Evolutionary conservation across 208 protist genomes (phyloP).

Genomic region (Trichomonas tenax): DNA sequence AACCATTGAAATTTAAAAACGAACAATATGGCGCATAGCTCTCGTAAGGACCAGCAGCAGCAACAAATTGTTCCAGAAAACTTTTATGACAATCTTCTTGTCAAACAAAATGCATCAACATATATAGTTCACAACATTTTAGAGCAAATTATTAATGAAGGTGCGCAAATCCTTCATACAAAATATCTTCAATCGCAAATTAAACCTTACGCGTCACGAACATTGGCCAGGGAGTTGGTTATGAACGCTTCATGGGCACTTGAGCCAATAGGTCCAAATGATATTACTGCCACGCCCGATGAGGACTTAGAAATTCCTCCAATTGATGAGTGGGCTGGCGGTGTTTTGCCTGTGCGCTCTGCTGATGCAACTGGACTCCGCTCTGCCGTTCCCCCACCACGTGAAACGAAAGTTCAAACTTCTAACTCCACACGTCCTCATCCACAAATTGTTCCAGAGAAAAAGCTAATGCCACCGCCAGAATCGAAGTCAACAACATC

Average conservation of each 20-base stretch:
- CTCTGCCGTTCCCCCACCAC: not conserved
- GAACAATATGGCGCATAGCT: not conserved
- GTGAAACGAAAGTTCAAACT: not conserved
- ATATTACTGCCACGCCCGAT: not conserved
- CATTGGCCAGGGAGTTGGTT: not conserved
- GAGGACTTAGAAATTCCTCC: not conserved
- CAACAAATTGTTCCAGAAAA: not conserved
- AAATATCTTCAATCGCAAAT: not conserved
- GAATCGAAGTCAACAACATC: not conserved
- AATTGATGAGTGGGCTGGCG: conserved; percentile 16
- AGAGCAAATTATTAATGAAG: not conserved
- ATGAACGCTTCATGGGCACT: not conserved
- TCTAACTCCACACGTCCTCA: not conserved
- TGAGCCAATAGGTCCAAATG: not conserved
- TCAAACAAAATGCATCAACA: not conserved
- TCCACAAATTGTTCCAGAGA: not conserved
- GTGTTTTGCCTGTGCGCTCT: not conserved
- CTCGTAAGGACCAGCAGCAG: not conserved
- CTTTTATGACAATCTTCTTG: not conserved
- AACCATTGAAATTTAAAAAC: not conserved
- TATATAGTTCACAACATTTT: not conserved
- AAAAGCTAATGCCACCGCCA: not conserved
- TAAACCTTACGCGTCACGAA: not conserved
- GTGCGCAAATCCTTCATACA: not conserved
- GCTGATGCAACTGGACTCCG: not conserved